Evolutionary conservation across 1,284 basidiomycete species (phyloP).

Genomic region (Schizophyllum commune): DNA sequence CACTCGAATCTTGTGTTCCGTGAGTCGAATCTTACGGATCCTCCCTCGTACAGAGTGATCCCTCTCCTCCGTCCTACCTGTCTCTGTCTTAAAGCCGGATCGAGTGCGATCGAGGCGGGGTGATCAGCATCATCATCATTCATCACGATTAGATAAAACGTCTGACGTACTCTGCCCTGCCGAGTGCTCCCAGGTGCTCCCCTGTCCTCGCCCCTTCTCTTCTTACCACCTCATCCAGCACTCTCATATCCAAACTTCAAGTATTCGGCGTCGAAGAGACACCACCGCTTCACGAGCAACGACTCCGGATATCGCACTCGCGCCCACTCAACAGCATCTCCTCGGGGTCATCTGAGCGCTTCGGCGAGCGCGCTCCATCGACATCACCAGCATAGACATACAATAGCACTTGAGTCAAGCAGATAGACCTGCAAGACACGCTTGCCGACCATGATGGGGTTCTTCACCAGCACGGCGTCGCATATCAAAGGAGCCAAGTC

Average conservation of each 20-base stretch:
- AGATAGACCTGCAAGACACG: background rate
- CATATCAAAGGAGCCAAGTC: conserved; percentile 39
- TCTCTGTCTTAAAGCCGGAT: too few relatives aligned
- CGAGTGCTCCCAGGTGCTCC: too few relatives aligned
- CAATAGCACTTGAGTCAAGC: background rate
- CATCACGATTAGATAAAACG: background rate
- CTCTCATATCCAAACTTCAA: too few relatives aligned
- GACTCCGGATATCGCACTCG: background rate
- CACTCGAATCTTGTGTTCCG: too few relatives aligned
- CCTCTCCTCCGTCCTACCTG: too few relatives aligned
- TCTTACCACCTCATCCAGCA: background rate
- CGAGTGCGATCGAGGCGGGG: too few relatives aligned
- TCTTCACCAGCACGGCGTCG: conserved; percentile 60
- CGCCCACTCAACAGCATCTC: background rate
- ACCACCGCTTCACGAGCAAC: too few relatives aligned
- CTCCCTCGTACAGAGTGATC: too few relatives aligned
- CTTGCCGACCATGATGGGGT: conserved; percentile 54
- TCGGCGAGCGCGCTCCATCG: background rate
- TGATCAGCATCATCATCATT: background rate
- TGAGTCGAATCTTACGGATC: too few relatives aligned
- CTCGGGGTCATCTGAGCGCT: background rate
- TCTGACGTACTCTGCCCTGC: background rate
- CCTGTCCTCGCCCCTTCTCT: background rate
- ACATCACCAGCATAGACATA: background rate
- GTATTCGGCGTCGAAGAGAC: too few relatives aligned